These are phyloP conservation scores for Sutorius australiensis DNA, from an alignment of 768 basidiomycete species.

Conservation along the genomic window DNA sequence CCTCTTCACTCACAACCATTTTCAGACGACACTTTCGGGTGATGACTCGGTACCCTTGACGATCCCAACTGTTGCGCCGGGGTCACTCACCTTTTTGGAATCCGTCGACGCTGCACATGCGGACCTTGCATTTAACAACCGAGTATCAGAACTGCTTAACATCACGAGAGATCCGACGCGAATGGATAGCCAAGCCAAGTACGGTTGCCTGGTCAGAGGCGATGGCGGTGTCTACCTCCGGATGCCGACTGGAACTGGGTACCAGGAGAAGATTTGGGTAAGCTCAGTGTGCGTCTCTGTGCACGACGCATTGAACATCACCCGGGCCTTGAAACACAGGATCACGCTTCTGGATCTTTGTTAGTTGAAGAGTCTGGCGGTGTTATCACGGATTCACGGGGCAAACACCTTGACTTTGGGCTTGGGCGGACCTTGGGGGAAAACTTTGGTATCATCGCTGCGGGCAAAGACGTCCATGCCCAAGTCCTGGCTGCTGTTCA, in stretches of 20 bases:
- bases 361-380: slow-evolving; percentile 90
- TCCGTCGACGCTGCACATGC: slow-evolving; percentile 91
- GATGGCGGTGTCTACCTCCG: slow-evolving; percentile 81
- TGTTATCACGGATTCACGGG: slow-evolving; percentile 79
- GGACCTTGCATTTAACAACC: slow-evolving; percentile 80
- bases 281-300: slow-evolving; percentile 7
- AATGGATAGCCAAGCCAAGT: slow-evolving; percentile 98
- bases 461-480: slow-evolving; percentile 65
- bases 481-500: slow-evolving; percentile 73
- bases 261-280: slow-evolving; percentile 97
- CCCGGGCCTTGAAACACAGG: slow-evolving; percentile 40
- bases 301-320: no score
- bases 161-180: slow-evolving; percentile 64
- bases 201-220: slow-evolving; percentile 79
- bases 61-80: slow-evolving; percentile 43
- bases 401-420: slow-evolving; percentile 77
- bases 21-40: slow-evolving; percentile 52
- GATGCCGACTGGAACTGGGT: slow-evolving; percentile 74
- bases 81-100: slow-evolving; percentile 72
- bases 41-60: slow-evolving; percentile 45
- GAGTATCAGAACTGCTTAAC: slow-evolving; percentile 62
- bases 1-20: neutral
- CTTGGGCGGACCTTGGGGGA: slow-evolving; percentile 79
- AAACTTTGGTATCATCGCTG: slow-evolving; percentile 87
- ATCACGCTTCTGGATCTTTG: slow-evolving; percentile 85